Base-by-base conservation (phyloP, 116 monocot genomes). In the Trichopus zeylanicus region DNA sequence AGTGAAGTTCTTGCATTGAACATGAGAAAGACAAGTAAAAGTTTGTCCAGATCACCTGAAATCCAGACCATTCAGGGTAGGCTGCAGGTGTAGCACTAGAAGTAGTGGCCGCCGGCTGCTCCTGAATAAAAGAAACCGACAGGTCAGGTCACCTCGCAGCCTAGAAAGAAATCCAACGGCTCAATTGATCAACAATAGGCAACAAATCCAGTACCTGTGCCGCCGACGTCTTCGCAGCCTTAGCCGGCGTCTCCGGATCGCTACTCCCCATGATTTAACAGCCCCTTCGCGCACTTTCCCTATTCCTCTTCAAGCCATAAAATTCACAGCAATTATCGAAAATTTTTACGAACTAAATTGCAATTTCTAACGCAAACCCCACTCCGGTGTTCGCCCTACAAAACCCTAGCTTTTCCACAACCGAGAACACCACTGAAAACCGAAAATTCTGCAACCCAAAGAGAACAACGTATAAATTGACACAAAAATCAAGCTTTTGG, bases 31-130 rank as follows among this genome's bases (percentile, higher is more conserved):
- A 11, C 3, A 39, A 0, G 3, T n/a, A 12, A 42, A n/a, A 25
- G 8, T 55, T n/a, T 29, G 0, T 13, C 2, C 12, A 27, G n/a
- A 54, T 49, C 32, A 94, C 93, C 89, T 89, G 93, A 68, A 94
- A 94, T 21, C 76, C 73, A 21, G 88, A 70, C 93, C 93, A 94
- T 26, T 94, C 89, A 15, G 89, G 86, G 52, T 94, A 94, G 31
- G 83, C 86, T 8, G 77, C 30, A 26, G 66, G 60, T 6, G 57
- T 29, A 10, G 67, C 15, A 27, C 37, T 51, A n/a, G 78, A 51
- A 33, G 58, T 55, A 22, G 82, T 66, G 20, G 59, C 62, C 55
- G 74, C 64, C 7, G 75, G 59, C 42, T 80, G 77, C 46, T 78
- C 84, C 88, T 87, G 76, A 65, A 66, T 22, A 60, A 59, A 30